These are phyloP conservation scores for Canavalia gladiata DNA, from an alignment of 306 rosid species.

Conservation along the genomic window DNA sequence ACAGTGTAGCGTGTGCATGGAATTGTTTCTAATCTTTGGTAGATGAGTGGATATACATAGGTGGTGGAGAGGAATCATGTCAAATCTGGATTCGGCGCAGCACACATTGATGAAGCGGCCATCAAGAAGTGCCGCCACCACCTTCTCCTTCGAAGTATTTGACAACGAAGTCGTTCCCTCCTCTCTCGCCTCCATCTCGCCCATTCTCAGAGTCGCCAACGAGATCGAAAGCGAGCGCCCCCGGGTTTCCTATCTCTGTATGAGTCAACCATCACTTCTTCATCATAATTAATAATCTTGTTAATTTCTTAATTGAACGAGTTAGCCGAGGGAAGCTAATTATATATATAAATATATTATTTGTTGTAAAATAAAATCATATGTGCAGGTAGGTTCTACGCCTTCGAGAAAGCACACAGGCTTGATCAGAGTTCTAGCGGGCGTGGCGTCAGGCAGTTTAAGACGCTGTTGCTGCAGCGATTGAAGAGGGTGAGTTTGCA, in stretches of 20 bases:
- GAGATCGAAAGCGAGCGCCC: conserved; percentile 91
- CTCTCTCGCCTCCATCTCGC: conserved; percentile 83
- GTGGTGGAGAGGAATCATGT: conserved; percentile 53
- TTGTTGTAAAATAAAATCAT: neutral
- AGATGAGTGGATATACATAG: neutral
- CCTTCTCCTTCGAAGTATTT: conserved; percentile 82
- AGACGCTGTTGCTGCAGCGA: conserved; percentile 82
- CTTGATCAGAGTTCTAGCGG: conserved; percentile 87
- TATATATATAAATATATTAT: neutral
- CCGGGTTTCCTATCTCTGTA: conserved; percentile 93
- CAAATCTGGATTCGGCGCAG: conserved; percentile 58
- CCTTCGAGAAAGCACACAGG: conserved; percentile 97
- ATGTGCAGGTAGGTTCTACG: conserved; percentile 89
- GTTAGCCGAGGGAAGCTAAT: neutral
- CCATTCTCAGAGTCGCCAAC: conserved; percentile 91
- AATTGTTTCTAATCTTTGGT: no score
- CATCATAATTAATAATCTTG: no score
- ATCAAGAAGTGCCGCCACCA: conserved; percentile 80
- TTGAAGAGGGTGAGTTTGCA: conserved; percentile 68
- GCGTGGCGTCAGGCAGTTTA: conserved; percentile 97
- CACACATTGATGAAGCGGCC: conserved; percentile 67
- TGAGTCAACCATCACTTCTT: conserved; percentile 1
- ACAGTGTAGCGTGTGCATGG: neutral
- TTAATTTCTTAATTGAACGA: no score
- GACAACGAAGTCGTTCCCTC: conserved; percentile 96